Percentiles rank a stretch among this genome's conserved stretches.
phyloP scores from a whole-genome alignment of 768 basidiomycete species.

The Lanmaoa pseudosensibilis region DNA sequence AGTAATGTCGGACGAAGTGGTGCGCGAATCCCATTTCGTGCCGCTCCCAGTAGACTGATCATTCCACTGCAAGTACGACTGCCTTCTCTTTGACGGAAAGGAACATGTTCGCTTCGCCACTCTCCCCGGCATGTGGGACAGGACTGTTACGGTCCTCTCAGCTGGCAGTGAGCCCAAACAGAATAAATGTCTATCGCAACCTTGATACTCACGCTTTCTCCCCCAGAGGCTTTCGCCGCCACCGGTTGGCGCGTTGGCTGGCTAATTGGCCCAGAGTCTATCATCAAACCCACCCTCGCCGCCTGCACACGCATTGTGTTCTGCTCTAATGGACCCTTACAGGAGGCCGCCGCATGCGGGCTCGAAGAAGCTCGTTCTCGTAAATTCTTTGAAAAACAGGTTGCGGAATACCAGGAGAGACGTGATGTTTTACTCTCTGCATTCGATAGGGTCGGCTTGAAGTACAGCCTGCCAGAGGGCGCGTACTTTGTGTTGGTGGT shows the following conservation, averaged over 20 bases:
- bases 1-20: slow-evolving; percentile 96
- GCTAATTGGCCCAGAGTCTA: slow-evolving; percentile 83
- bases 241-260: slow-evolving; percentile 99
- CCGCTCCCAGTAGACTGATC: not conserved
- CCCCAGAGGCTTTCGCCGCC: slow-evolving; percentile 87
- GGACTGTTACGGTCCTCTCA: slow-evolving; percentile 94
- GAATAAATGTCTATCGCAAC: not conserved
- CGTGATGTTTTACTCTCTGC: slow-evolving; percentile 69
- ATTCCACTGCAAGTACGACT: slow-evolving; percentile 70
- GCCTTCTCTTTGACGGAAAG: slow-evolving; percentile 82
- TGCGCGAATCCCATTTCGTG: slow-evolving; percentile 38
- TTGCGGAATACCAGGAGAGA: slow-evolving; percentile 76
- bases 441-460: slow-evolving; percentile 82
- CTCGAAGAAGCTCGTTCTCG: slow-evolving; percentile 75
- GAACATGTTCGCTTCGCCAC: slow-evolving; percentile 91
- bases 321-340: slow-evolving; percentile 91
- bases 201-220: not conserved
- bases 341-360: slow-evolving; percentile 91
- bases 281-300: slow-evolving; percentile 84
- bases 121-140: slow-evolving; percentile 98
- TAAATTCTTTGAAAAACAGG: slow-evolving; percentile 76
- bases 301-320: slow-evolving; percentile 94
- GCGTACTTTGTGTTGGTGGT: slow-evolving; percentile 89
- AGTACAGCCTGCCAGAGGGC: slow-evolving; percentile 87
- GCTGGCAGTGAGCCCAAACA: slow-evolving; percentile 72